A percentile compares a stretch with the other conserved stretches of the same genome.
Evolutionary conservation across 2,329 filamentous ascomycete genomes (phyloP).

Genomic region (Penicillium sp.): DNA sequence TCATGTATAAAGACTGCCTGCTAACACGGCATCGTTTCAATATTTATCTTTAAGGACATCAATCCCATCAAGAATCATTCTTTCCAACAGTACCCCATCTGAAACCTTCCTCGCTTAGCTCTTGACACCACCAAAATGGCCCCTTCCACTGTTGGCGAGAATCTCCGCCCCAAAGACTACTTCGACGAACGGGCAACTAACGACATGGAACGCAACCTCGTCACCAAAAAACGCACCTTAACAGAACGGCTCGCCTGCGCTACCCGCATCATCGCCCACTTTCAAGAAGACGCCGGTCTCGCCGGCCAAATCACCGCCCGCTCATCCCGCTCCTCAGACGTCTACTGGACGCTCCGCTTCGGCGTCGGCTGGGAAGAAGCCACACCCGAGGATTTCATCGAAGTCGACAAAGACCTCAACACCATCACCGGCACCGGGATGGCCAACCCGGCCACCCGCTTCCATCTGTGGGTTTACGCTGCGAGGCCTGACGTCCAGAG

Average conservation of each 20-base stretch:
- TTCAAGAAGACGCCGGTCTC: slow-evolving; percentile 1
- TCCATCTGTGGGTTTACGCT: slow-evolving; percentile 2
- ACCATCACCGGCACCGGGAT: slow-evolving; percentile 1
- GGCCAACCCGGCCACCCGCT: slow-evolving; percentile 1
- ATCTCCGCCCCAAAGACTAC: slow-evolving; percentile 1
- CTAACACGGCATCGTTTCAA: too few species aligned
- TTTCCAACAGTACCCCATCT: background rate
- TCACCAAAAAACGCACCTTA: slow-evolving; percentile 1
- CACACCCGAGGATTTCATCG: background rate
- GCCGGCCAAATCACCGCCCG: background rate
- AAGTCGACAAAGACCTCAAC: slow-evolving; percentile 4
- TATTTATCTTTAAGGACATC: too few species aligned
- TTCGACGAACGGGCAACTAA: background rate
- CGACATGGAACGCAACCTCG: slow-evolving; percentile 1
- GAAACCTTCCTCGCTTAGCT: background rate
- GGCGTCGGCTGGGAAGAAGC: slow-evolving; percentile 4
- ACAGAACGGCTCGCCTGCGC: slow-evolving; percentile 1
- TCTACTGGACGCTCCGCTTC: slow-evolving; percentile 1
- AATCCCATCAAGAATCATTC: background rate
- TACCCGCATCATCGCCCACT: slow-evolving; percentile 1
- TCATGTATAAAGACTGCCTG: too few species aligned
- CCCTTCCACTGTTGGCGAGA: background rate
- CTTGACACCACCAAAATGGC: background rate
- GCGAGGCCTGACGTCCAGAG: slow-evolving; percentile 1
- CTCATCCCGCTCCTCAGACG: background rate